A percentile compares a stretch with the other conserved stretches of the same genome.
phyloP scores from a whole-genome alignment of 2,329 filamentous ascomycete species.

The Emmonsiellopsis sp. region DNA sequence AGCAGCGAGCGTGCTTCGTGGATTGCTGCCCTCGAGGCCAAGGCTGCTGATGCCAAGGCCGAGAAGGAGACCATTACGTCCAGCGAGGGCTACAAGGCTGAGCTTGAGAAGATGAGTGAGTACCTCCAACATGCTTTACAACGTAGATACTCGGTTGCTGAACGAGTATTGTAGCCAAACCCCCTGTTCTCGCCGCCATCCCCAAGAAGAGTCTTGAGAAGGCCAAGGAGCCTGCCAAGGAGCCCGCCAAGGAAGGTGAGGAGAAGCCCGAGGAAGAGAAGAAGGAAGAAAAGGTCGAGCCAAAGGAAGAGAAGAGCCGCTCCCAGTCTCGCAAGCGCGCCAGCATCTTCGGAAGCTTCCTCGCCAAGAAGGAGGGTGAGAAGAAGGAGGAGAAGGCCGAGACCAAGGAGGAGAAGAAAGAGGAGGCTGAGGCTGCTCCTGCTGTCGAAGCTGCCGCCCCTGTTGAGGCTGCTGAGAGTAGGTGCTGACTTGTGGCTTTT shows the following conservation, averaged over 20 bases:
- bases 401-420: slow-evolving; percentile 20
- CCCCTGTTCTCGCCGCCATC: slow-evolving; percentile 24
- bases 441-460: slow-evolving; percentile 25
- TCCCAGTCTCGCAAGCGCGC: slow-evolving; percentile 49
- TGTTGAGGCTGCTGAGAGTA: slow-evolving; percentile 29
- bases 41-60: slow-evolving; percentile 77
- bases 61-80: slow-evolving; percentile 62
- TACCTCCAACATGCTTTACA: slow-evolving; percentile 21
- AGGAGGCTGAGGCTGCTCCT: slow-evolving; percentile 26
- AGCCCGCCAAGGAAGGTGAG: slow-evolving; percentile 22
- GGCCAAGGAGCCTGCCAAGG: slow-evolving; percentile 16
- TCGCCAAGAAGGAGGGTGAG: slow-evolving; percentile 52
- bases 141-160: background rate
- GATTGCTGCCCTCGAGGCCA: slow-evolving; percentile 73
- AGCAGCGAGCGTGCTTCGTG: slow-evolving; percentile 81
- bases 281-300: slow-evolving; percentile 23
- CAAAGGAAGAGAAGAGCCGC: slow-evolving; percentile 46
- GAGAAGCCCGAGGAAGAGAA: slow-evolving; percentile 25
- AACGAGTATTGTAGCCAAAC: slow-evolving; percentile 29
- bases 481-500: slow-evolving; percentile 19
- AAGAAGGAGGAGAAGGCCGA: slow-evolving; percentile 35
- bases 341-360: slow-evolving; percentile 49
- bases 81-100: slow-evolving; percentile 81
- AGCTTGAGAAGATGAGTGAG: slow-evolving; percentile 60
- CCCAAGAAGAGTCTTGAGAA: slow-evolving; percentile 17